Base-by-base conservation (phyloP, 2,329 filamentous ascomycete genomes). In the Pseudocercospora eumusae region DNA sequence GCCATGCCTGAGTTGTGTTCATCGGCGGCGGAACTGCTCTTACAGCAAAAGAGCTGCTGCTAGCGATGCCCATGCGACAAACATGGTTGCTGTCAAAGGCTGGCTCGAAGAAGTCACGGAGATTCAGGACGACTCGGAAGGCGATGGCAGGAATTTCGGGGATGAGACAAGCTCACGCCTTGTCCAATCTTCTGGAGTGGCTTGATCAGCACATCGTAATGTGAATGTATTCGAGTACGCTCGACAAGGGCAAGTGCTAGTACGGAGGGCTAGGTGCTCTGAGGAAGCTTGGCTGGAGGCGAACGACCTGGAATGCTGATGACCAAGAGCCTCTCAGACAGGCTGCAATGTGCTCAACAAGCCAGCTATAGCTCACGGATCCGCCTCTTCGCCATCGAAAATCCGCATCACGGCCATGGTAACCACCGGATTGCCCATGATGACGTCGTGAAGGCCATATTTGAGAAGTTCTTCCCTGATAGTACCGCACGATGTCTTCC, bases 371-470 rank as follows among this genome's bases (percentile, higher is more conserved):
- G 27, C 27, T 28, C 27, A 28, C 3, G 27, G 4, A 8, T 28
- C 9, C 27, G 27, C 27, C 27, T 4, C 27, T 28, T 8, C 27
- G 27, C 27, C 57, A 52, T 77, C 71, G 63, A 86, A 83, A 0
- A 80, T 79, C 7, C 78, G 75, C 67, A 80, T 76, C 8, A 86
- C 75, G 1, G 84, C 83, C 61, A 83, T 68, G 44, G 79, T 82
- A 0, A 85, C 78, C 4, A 83, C 75, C 0, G 83, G 82, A 70
- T 85, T 83, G 3, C 80, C 80, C 84, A 86, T 86, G 54, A 85
- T 80, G 33, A 79, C 76, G 72, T 87, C 84, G 59, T 87, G 84
- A 15, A 85, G 69, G 0, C 84, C 84, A 65, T 81, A 80, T 70
- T 83, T 83, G 4, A 84, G 61, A 6, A 87, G 82, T 56, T 85